A percentile compares a stretch with the other conserved stretches of the same genome.
Conservation (phyloP, 495 filamentous ascomycete species). For the Neurospora sp. region DNA sequence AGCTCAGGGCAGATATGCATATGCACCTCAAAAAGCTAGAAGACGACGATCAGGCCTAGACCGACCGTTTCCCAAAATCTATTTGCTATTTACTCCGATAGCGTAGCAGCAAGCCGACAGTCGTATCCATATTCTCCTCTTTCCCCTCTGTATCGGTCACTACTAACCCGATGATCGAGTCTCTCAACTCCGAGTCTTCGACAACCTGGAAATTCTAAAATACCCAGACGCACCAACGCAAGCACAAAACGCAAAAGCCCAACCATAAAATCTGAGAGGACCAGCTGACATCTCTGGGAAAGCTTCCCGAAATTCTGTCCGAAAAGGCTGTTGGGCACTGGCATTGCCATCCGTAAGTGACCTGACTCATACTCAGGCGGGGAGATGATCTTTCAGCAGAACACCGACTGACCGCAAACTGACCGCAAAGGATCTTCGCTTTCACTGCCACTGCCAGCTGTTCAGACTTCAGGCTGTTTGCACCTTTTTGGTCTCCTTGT, state of each 20-base stretch:
- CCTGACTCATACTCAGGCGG: not conserved
- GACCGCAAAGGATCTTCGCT: not conserved
- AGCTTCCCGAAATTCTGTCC: not conserved
- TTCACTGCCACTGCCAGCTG: not conserved
- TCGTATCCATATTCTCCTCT: not conserved
- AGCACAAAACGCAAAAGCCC: not conserved
- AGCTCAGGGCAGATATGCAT: not conserved
- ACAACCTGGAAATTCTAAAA: not conserved
- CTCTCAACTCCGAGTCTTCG: not conserved
- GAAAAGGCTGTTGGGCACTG: not conserved
- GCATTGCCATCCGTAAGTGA: not conserved
- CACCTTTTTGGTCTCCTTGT: not conserved
- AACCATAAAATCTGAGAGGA: too few relatives aligned
- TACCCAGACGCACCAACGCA: not conserved
- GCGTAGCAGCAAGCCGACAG: not conserved
- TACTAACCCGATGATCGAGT: not conserved
- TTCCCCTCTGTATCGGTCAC: not conserved
- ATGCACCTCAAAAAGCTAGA: not conserved
- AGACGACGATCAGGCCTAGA: not conserved
- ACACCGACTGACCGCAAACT: not conserved
- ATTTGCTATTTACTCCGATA: not conserved
- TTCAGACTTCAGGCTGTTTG: not conserved
- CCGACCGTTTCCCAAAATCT: not conserved
- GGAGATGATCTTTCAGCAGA: not conserved
- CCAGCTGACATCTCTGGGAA: too few relatives aligned